These are phyloP conservation scores for Aspergillus terreus DNA, from an alignment of 2,329 filamentous ascomycete genomes.

Conservation along the genomic window DNA sequence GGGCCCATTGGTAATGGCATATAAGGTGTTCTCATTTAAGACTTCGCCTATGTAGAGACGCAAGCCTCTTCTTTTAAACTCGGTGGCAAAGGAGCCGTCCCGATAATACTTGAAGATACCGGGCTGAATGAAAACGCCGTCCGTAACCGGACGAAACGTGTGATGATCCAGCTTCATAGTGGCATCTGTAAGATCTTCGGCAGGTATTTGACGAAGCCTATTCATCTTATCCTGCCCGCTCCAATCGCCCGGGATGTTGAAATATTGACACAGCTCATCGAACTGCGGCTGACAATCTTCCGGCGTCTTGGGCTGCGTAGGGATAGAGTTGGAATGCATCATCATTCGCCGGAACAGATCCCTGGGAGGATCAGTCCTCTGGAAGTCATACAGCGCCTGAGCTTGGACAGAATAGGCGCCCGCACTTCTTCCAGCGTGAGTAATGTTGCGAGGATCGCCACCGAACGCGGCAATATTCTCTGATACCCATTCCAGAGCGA, in stretches of 20 bases:
- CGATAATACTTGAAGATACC: conserved; percentile 39
- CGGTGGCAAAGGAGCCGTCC: conserved; percentile 33
- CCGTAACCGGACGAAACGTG: conserved; percentile 46
- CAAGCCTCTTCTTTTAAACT: conserved; percentile 34
- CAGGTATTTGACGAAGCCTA: conserved; percentile 28
- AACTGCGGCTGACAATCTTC: conserved; percentile 40
- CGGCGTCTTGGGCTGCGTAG: conserved; percentile 41
- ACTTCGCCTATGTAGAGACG: conserved; percentile 44
- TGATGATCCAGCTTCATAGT: conserved; percentile 42
- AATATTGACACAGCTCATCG: conserved; percentile 39
- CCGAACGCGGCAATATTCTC: conserved; percentile 2
- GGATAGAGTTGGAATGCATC: conserved; percentile 47
- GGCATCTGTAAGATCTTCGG: conserved; percentile 30
- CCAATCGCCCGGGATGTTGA: conserved; percentile 22
- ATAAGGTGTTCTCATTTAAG: conserved; percentile 44
- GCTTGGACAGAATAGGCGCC: conserved; percentile 40
- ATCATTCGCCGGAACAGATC: conserved; percentile 36
- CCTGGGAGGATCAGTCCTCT: conserved; percentile 23
- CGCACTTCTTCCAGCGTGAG: conserved; percentile 43
- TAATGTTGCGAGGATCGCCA: conserved; percentile 35
- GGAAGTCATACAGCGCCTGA: conserved; percentile 39
- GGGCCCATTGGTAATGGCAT: conserved; percentile 40
- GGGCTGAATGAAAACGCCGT: conserved; percentile 38
- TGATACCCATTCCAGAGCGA: conserved; percentile 2
- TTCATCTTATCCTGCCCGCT: conserved; percentile 30